Conservation (phyloP, 352 stramenopile species). For the Thraustochytrium sp. region DNA sequence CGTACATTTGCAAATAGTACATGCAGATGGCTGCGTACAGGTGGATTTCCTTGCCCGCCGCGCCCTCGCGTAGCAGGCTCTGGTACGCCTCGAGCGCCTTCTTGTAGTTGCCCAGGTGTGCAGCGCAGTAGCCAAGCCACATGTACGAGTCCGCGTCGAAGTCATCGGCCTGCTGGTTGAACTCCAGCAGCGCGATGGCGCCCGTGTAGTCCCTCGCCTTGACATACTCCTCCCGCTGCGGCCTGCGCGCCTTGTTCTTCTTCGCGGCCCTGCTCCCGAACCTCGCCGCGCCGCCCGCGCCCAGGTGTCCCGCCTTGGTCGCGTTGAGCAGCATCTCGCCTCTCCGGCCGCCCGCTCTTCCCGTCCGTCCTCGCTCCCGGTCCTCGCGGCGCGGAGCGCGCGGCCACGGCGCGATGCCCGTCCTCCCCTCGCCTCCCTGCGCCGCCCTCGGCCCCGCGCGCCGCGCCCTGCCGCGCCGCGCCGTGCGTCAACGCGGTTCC, state of each 20-base stretch:
- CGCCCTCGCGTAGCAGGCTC: slow-evolving; percentile 55
- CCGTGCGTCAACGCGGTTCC: too few relatives aligned
- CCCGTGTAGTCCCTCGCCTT: slow-evolving; percentile 81
- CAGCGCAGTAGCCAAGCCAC: slow-evolving; percentile 89
- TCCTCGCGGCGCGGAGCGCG: too few relatives aligned
- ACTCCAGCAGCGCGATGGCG: slow-evolving; percentile 85
- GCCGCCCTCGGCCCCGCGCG: too few relatives aligned
- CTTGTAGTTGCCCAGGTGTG: slow-evolving; percentile 88
- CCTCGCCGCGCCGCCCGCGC: slow-evolving; percentile 11
- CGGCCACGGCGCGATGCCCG: too few relatives aligned
- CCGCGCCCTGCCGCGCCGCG: too few relatives aligned
- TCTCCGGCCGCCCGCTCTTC: not conserved
- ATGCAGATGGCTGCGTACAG: slow-evolving; percentile 83
- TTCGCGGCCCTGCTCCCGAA: slow-evolving; percentile 17
- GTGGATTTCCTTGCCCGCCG: slow-evolving; percentile 67
- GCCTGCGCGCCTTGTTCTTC: slow-evolving; percentile 22
- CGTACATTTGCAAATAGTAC: slow-evolving; percentile 86
- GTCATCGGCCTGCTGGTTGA: slow-evolving; percentile 62
- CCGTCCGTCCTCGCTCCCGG: not conserved
- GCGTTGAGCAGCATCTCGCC: slow-evolving; percentile 38
- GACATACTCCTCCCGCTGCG: slow-evolving; percentile 57
- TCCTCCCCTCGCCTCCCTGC: too few relatives aligned
- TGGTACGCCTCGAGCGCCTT: slow-evolving; percentile 80
- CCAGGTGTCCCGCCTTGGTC: not conserved
- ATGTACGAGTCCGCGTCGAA: slow-evolving; percentile 60